Percentiles rank a stretch among this genome's conserved stretches.
These are phyloP conservation scores for Oryza officinalis DNA, from an alignment of 176 grass and related monocot species.

Conservation along the genomic window DNA sequence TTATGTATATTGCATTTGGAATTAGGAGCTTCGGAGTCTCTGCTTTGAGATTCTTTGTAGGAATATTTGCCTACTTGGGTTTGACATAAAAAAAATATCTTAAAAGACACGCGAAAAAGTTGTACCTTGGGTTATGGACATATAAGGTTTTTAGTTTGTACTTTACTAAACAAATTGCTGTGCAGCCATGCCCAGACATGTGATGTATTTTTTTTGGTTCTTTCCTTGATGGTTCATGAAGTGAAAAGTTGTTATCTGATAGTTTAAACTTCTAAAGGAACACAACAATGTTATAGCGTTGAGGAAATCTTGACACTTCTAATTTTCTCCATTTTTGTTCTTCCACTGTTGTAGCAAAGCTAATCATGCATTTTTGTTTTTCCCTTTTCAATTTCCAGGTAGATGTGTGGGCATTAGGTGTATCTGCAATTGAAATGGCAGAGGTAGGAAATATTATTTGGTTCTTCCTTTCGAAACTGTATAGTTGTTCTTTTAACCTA, in stretches of 20 bases:
- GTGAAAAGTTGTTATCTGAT: slow-evolving; percentile 12
- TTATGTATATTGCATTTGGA: slow-evolving; percentile 11
- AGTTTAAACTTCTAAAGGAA: slow-evolving; percentile 10
- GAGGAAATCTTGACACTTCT: neutral
- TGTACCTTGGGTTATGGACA: slow-evolving; percentile 8
- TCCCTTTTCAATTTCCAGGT: slow-evolving; percentile 52
- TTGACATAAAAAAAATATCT: slow-evolving; percentile 7
- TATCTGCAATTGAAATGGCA: slow-evolving; percentile 99
- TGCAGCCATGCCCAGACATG: neutral
- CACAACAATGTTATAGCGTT: slow-evolving; percentile 1
- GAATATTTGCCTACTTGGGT: neutral
- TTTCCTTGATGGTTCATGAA: slow-evolving; percentile 26
- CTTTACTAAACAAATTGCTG: slow-evolving; percentile 6
- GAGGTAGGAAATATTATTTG: slow-evolving; percentile 63
- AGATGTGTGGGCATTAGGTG: slow-evolving; percentile 99
- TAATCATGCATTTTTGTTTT: slow-evolving; percentile 20
- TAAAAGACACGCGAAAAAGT: slow-evolving; percentile 6
- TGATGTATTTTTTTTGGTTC: neutral
- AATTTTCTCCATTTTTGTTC: slow-evolving; percentile 37
- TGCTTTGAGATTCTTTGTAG: neutral
- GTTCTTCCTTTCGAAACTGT: slow-evolving; percentile 38
- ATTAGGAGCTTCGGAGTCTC: neutral
- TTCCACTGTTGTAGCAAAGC: slow-evolving; percentile 30
- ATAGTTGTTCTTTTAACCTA: neutral
- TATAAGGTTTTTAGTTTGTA: slow-evolving; percentile 25